Evolutionary conservation across 352 stramenopile species (phyloP), one percentile per base, ranked within the genome.

Genomic region (Globisporangium splendens): DNA sequence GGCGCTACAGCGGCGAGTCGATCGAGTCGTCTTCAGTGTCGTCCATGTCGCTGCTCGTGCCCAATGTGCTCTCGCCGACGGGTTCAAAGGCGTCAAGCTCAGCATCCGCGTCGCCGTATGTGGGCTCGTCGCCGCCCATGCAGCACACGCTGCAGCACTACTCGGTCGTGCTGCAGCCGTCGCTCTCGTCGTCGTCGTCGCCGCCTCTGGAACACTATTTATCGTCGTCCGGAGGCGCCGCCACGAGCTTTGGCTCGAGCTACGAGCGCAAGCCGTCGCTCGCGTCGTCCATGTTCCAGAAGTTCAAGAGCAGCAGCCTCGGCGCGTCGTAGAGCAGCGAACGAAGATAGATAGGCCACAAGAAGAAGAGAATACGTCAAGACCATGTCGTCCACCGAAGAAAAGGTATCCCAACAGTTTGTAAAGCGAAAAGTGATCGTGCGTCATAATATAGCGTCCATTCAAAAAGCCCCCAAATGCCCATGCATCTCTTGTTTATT

Each of bases 231-330:
- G 47, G 56, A 39, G 54, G 54, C 39, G 39, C 41, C 22, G n/a
- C n/a, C n/a, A n/a, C n/a, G n/a, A n/a, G n/a, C n/a, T n/a, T n/a
- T n/a, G 50, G 75, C 62, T 72, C 41, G 4, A 38, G 56, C 12
- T 49, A 65, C 46, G 77, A 87, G 31, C 74, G 72, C 15, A 87
- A 87, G 41, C 68, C 68, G 24, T 86, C 73, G 14, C 56, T 82
- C 44, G 69, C 72, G 44, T 78, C 75, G 31, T 70, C 68, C 14
- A 65, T 88, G 46, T 76, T 81, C 54, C 71, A 88, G 21, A 84
- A 84, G 51, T 72, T 88, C 62, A 88, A 88, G 64, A 85, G 61
- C 54, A 56, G 38, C 28, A 67, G 55, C 22, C 38, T 61, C 20
- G 56, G 56, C 42, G n/a, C 20, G 41, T 8, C 24, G 10, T 46